These are phyloP conservation scores for Neurospora sp. DNA, from an alignment of 495 filamentous ascomycete species.

Conservation along the genomic window DNA sequence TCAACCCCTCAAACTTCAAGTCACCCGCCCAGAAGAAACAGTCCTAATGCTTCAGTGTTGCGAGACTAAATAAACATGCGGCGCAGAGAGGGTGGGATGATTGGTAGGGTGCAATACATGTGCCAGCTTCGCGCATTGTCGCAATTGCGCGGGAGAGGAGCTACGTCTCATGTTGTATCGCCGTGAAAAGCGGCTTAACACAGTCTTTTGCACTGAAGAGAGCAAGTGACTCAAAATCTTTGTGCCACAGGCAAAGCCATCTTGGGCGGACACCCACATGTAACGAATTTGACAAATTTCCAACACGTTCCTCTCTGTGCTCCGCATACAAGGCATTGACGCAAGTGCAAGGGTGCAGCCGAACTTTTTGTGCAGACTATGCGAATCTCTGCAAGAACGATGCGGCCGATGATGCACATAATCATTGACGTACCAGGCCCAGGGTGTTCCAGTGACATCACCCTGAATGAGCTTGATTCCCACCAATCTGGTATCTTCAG, in stretches of 20 bases:
- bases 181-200: conserved; percentile 11
- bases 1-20: neutral
- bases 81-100: neutral
- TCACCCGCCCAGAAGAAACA: neutral
- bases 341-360: conserved; percentile 23
- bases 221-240: conserved; percentile 8
- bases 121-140: conserved; percentile 5
- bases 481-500: neutral
- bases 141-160: conserved; percentile 15
- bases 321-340: conserved; percentile 22
- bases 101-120: neutral
- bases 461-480: neutral
- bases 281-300: conserved; percentile 15
- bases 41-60: neutral
- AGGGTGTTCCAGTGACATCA: conserved; percentile 14
- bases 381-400: neutral
- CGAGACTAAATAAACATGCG: neutral
- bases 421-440: conserved; percentile 8
- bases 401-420: conserved; percentile 6
- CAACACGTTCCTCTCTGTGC: neutral
- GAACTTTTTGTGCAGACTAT: conserved; percentile 5
- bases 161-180: conserved; percentile 18
- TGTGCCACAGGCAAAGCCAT: neutral
- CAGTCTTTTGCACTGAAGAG: neutral
- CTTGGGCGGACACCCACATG: neutral